Evolutionary conservation across 2,329 filamentous ascomycete species (phyloP).

Genomic region (Fusarium abutilonis): DNA sequence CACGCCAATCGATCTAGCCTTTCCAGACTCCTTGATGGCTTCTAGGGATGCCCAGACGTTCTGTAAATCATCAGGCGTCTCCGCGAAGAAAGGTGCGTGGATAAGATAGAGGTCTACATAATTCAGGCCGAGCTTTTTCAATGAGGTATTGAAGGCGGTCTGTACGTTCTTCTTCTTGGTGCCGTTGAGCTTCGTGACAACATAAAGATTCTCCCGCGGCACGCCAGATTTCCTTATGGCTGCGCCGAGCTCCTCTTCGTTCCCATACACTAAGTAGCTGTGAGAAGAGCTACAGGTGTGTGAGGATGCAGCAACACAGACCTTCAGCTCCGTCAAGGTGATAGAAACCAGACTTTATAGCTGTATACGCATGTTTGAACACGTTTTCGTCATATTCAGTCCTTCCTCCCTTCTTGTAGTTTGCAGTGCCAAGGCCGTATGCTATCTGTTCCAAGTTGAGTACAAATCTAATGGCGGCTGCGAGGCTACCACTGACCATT

Average conservation of each 20-base stretch:
- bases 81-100: background rate
- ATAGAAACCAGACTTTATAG: background rate
- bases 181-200: background rate
- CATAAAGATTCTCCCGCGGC: background rate
- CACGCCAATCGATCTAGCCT: slow-evolving; percentile 76
- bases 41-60: slow-evolving; percentile 69
- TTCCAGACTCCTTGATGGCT: slow-evolving; percentile 71
- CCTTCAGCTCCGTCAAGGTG: background rate
- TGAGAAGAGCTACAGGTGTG: background rate
- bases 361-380: background rate
- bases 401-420: background rate
- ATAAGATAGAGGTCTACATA: background rate
- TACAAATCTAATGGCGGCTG: background rate
- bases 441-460: background rate
- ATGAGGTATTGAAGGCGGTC: background rate
- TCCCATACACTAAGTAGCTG: background rate
- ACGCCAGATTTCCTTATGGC: background rate
- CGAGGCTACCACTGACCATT: background rate
- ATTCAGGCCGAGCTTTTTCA: background rate
- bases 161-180: background rate
- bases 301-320: background rate
- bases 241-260: background rate
- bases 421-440: background rate
- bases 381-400: background rate
- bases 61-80: background rate